Base-by-base conservation (phyloP, 306 rosid species). In the Oemleria cerasiformis region DNA sequence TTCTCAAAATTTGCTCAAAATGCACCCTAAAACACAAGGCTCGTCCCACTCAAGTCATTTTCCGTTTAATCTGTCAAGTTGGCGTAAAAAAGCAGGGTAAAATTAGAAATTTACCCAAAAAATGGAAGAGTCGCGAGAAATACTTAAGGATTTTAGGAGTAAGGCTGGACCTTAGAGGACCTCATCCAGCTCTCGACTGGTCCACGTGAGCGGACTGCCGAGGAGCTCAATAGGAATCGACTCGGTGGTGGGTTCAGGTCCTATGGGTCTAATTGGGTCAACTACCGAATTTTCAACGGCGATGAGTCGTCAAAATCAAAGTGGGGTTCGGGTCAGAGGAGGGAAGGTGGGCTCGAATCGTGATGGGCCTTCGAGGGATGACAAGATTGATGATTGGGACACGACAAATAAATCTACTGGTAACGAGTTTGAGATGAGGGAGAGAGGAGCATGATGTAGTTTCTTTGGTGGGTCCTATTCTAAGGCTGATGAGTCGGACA, bases 181-280 rank as follows among this genome's bases (percentile, higher is more conserved):
- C 87, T 83, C 39, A 30, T 87, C 72, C 41, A 25, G 10, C 89
- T 93, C 20, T 96, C 98, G 5, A 93, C 92, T 14, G 98, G 86
- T 3, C 98, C 98, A 0, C 90, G 98, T 65, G 75, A 91, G 82
- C 84, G 97, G n/a, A 75, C 98, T 9, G 91, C 86, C 3, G 98
- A 93, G 87, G 98, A 93, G 71, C 80, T 93, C 15, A 90, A 86
- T 55, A 77, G 89, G 20, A 48, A 13, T 45, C 81, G 90, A 0
- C 81, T 85, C 0, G 96, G 96, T 1, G 92, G 96, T 0, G 97
- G 96, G 0, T 88, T 88, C 64, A 82, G 71, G 66, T 59, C 74
- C 41, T 86, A 76, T 59, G 88, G 92, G 23, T 47, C 64, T 39
- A 83, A 79, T 60, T 72, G 81, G 30, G 71, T 53, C 0, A 62